These are phyloP conservation scores for Leucaena leucocephala DNA, from an alignment of 306 rosid genomes.

Conservation along the genomic window DNA sequence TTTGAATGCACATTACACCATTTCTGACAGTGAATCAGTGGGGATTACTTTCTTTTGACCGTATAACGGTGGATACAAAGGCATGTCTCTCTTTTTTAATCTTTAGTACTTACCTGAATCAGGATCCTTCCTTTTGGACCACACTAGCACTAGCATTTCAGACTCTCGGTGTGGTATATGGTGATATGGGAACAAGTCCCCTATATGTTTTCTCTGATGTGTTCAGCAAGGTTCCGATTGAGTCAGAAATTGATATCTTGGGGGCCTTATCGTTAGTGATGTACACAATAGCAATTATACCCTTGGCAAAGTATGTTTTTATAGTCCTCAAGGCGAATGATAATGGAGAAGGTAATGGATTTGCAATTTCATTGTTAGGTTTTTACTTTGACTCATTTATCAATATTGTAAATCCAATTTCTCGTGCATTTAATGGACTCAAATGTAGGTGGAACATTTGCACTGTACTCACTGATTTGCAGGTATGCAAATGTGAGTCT, in stretches of 20 bases:
- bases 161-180: slow-evolving; percentile 96
- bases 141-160: slow-evolving; percentile 79
- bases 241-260: slow-evolving; percentile 77
- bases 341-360: slow-evolving; percentile 81
- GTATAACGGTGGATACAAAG: not conserved
- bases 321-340: slow-evolving; percentile 98
- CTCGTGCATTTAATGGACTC: slow-evolving; percentile 31
- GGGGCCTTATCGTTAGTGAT: slow-evolving; percentile 92
- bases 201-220: slow-evolving; percentile 91
- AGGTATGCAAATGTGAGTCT: slow-evolving; percentile 84
- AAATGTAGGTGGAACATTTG: slow-evolving; percentile 94
- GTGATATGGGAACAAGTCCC: slow-evolving; percentile 98
- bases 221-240: slow-evolving; percentile 76
- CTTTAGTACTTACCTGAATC: slow-evolving; percentile 42
- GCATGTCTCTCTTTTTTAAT: slow-evolving; percentile 31
- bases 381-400: slow-evolving; percentile 26
- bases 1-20: slow-evolving; percentile 12
- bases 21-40: not conserved
- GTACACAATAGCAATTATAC: slow-evolving; percentile 91
- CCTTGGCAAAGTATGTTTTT: slow-evolving; percentile 88
- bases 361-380: slow-evolving; percentile 19
- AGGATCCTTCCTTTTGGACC: slow-evolving; percentile 71
- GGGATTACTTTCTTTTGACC: slow-evolving; percentile 14
- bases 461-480: slow-evolving; percentile 90
- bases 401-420: slow-evolving; percentile 5